A percentile compares a stretch with the other conserved stretches of the same genome.
Evolutionary conservation across 1,139 yeast genomes (phyloP).

Genomic region (Kurtzmaniella natalensis): DNA sequence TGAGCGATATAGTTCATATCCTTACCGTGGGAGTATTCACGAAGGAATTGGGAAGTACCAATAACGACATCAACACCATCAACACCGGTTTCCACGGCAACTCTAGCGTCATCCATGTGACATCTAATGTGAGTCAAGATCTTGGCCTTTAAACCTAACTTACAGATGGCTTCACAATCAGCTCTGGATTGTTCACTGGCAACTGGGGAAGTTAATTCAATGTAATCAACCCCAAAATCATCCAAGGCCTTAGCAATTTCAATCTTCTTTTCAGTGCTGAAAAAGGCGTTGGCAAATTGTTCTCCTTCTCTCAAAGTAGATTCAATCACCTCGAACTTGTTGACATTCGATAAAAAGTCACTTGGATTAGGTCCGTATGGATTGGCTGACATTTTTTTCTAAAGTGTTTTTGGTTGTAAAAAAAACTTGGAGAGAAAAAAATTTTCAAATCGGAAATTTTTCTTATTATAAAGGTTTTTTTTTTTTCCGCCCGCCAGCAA

Average conservation of each 20-base stretch:
- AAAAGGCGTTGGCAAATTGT: conserved; percentile 97
- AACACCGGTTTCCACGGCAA: conserved; percentile 97
- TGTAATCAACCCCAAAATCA: conserved; percentile 97
- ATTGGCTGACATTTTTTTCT: conserved; percentile 31
- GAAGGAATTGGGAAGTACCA: conserved; percentile 93
- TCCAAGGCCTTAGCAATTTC: conserved; percentile 97
- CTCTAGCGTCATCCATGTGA: conserved; percentile 97
- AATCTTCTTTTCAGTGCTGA: conserved; percentile 90
- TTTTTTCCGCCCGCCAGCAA: conserved; percentile 1
- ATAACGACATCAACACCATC: conserved; percentile 99
- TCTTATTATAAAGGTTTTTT: background rate
- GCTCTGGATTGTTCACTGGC: conserved; percentile 90
- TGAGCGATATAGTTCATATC: conserved; percentile 98
- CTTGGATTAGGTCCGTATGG: conserved; percentile 97
- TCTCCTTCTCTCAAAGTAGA: conserved; percentile 98
- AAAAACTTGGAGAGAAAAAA: background rate
- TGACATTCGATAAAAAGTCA: conserved; percentile 86
- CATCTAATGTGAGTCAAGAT: conserved; percentile 91
- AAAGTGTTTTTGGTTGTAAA: background rate
- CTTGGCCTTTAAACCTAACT: conserved; percentile 92
- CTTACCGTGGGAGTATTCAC: conserved; percentile 96
- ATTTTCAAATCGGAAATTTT: background rate
- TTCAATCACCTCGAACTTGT: conserved; percentile 87
- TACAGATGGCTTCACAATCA: conserved; percentile 98
- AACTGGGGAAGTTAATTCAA: conserved; percentile 95